These are phyloP conservation scores for Lasiodiplodia hormozganensis DNA, from an alignment of 2,329 filamentous ascomycete genomes.

Conservation along the genomic window DNA sequence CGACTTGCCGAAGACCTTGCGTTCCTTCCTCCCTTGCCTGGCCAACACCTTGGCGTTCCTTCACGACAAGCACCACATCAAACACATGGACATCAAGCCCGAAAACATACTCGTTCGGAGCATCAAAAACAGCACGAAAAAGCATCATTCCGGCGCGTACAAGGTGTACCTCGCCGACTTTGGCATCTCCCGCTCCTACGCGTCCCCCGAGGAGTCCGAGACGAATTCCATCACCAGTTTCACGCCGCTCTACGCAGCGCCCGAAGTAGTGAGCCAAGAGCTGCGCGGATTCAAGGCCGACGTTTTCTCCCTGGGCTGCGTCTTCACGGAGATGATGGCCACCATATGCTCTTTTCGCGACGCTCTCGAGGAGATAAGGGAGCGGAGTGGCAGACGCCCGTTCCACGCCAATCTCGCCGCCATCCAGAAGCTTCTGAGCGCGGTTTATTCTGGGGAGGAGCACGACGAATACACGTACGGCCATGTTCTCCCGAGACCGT, in stretches of 20 bases:
- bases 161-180: constrained; percentile 47
- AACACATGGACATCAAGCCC: constrained; percentile 41
- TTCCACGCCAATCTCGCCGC: background rate
- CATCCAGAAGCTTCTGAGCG: background rate
- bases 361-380: background rate
- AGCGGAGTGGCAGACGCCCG: background rate
- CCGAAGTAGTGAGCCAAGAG: constrained; percentile 41
- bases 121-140: background rate
- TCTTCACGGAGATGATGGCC: constrained; percentile 34
- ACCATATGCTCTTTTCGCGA: background rate
- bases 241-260: constrained; percentile 45
- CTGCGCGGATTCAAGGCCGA: constrained; percentile 42
- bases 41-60: constrained; percentile 32
- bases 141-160: background rate
- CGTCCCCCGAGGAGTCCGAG: constrained; percentile 35
- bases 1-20: background rate
- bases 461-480: background rate
- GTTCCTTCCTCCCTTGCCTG: constrained; percentile 32
- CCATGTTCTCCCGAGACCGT: background rate
- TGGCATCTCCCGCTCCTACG: constrained; percentile 37
- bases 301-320: constrained; percentile 38
- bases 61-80: constrained; percentile 31
- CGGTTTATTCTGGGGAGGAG: background rate
- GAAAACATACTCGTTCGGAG: constrained; percentile 35
- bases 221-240: constrained; percentile 34